phyloP scores from a whole-genome alignment of 306 rosid genomes.

The Psophocarpus tetragonolobus region DNA sequence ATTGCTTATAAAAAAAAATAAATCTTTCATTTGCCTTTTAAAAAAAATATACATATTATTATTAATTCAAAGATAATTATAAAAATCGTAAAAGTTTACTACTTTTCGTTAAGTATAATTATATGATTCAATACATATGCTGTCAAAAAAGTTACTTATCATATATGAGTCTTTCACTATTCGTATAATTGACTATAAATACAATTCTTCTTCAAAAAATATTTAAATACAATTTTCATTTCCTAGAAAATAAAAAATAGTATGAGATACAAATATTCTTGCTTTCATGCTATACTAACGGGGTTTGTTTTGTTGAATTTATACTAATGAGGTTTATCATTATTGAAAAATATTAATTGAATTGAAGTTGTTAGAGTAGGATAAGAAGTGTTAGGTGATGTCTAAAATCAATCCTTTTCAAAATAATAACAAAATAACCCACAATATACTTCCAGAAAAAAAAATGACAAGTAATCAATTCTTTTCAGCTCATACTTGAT shows the following conservation, averaged over 20 bases:
- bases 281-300: not conserved
- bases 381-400: not conserved
- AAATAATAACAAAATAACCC: not conserved
- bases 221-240: not conserved
- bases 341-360: not conserved
- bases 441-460: not conserved
- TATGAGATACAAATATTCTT: not conserved
- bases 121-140: not conserved
- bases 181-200: not conserved
- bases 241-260: not conserved
- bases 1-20: too few relatives aligned
- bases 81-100: not conserved
- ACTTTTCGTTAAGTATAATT: not conserved
- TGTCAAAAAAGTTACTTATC: too few relatives aligned
- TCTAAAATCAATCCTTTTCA: slow-evolving; percentile 8
- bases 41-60: too few relatives aligned
- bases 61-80: not conserved
- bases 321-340: not conserved
- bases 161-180: not conserved
- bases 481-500: not conserved
- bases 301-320: not conserved
- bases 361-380: not conserved
- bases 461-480: not conserved
- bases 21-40: too few relatives aligned
- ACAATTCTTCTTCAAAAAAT: not conserved